Percentiles rank a stretch among this genome's conserved stretches.
Evolutionary conservation across 1,284 basidiomycete species (phyloP).

Genomic region (Tilletiopsis washingtonensis): DNA sequence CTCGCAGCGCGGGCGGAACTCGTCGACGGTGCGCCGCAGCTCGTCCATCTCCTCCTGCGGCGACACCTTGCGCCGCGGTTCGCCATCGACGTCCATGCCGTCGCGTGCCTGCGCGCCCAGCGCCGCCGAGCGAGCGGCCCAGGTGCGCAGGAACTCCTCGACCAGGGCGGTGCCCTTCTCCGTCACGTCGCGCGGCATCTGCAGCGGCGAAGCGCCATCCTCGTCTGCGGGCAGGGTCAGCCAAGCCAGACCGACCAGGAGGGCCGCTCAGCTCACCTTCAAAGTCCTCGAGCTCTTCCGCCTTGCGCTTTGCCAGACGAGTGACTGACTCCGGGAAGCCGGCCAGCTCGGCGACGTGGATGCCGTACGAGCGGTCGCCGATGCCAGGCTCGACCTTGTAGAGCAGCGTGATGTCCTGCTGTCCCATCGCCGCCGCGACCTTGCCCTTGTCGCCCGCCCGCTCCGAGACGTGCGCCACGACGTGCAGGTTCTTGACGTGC

Average conservation of each 20-base stretch:
- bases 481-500: conserved; percentile 90
- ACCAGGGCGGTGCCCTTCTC: conserved; percentile 74
- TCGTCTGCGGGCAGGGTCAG: neutral
- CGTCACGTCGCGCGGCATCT: conserved; percentile 54
- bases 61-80: conserved; percentile 27
- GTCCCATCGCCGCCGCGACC: conserved; percentile 38
- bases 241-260: neutral
- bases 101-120: conserved; percentile 51
- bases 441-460: conserved; percentile 40
- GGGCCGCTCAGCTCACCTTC: conserved; percentile 44
- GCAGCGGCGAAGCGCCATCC: conserved; percentile 8
- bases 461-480: conserved; percentile 78
- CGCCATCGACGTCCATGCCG: conserved; percentile 9
- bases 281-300: conserved; percentile 93
- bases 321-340: conserved; percentile 93
- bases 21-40: conserved; percentile 60
- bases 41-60: conserved; percentile 59
- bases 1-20: conserved; percentile 63
- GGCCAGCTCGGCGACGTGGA: conserved; percentile 91
- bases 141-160: conserved; percentile 68
- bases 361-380: conserved; percentile 92
- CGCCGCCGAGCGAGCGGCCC: conserved; percentile 52
- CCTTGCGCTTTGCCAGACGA: conserved; percentile 86
- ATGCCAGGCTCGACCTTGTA: conserved; percentile 73
- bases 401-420: conserved; percentile 68